Conservation (phyloP, 257 asterid species). For the Lycium ferocissimum region DNA sequence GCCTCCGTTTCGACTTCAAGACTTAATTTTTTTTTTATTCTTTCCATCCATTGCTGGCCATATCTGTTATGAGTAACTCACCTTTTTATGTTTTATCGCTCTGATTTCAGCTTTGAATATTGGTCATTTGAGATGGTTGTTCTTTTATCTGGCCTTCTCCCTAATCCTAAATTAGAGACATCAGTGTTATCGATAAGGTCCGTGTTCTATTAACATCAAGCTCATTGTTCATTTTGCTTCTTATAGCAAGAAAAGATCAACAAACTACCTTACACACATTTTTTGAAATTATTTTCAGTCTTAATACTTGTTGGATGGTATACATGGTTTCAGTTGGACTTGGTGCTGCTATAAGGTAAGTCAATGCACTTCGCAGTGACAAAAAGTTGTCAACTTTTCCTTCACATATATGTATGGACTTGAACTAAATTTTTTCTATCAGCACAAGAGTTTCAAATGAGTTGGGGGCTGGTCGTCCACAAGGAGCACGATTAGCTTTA, state of each 20-base stretch:
- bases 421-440: neutral
- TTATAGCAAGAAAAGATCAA: neutral
- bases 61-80: constrained; percentile 1
- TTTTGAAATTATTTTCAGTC: constrained; percentile 51
- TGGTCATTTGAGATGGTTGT: constrained; percentile 85
- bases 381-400: neutral
- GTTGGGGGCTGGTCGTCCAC: constrained; percentile 64
- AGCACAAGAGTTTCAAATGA: constrained; percentile 84
- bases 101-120: constrained; percentile 59
- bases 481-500: constrained; percentile 60
- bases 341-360: constrained; percentile 78
- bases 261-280: neutral
- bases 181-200: constrained; percentile 79
- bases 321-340: constrained; percentile 77
- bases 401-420: neutral
- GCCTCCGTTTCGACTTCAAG: neutral
- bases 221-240: neutral
- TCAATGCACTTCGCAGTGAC: neutral
- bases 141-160: constrained; percentile 72
- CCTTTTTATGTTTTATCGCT: neutral
- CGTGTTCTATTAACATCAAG: constrained; percentile 20
- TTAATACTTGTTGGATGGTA: constrained; percentile 79
- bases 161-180: constrained; percentile 73
- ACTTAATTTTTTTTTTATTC: neutral
- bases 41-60: neutral